phyloP scores from a whole-genome alignment of 345 rosid species.

The Capsella bursapastoris region DNA sequence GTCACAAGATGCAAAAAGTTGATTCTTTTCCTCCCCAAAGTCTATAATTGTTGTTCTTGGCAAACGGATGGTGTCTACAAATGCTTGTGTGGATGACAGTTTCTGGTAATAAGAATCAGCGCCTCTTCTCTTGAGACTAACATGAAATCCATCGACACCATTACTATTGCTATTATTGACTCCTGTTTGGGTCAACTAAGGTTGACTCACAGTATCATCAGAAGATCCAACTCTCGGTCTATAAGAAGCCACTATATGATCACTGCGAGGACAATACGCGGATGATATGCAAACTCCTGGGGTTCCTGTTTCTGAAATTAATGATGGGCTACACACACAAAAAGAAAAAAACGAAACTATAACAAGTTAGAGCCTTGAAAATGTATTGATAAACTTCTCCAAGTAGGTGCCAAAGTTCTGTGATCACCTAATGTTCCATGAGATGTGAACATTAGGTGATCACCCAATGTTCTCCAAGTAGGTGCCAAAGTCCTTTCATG shows the following conservation, averaged over 20 bases:
- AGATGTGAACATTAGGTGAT: no score
- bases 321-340: slow-evolving; percentile 54
- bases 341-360: not conserved
- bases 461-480: not conserved
- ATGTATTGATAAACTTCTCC: slow-evolving; percentile 14
- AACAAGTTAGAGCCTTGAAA: slow-evolving; percentile 36
- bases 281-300: slow-evolving; percentile 85
- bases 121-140: slow-evolving; percentile 57
- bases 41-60: slow-evolving; percentile 69
- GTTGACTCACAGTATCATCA: slow-evolving; percentile 56
- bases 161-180: slow-evolving; percentile 35
- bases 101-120: slow-evolving; percentile 49
- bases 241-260: slow-evolving; percentile 71
- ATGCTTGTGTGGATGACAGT: slow-evolving; percentile 51
- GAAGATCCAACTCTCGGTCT: slow-evolving; percentile 67
- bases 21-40: slow-evolving; percentile 44
- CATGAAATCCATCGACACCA: slow-evolving; percentile 60
- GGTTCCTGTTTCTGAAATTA: slow-evolving; percentile 61
- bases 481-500: not conserved
- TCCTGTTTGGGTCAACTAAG: slow-evolving; percentile 50
- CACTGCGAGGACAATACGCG: slow-evolving; percentile 58
- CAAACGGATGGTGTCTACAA: slow-evolving; percentile 66
- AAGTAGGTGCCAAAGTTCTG: slow-evolving; percentile 1
- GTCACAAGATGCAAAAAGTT: slow-evolving; percentile 68
- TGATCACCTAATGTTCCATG: not conserved